Evolutionary conservation across 1,284 basidiomycete species (phyloP), one percentile per base, ranked within the genome.

Genomic region (Pseudozyma tsukubaensis): DNA sequence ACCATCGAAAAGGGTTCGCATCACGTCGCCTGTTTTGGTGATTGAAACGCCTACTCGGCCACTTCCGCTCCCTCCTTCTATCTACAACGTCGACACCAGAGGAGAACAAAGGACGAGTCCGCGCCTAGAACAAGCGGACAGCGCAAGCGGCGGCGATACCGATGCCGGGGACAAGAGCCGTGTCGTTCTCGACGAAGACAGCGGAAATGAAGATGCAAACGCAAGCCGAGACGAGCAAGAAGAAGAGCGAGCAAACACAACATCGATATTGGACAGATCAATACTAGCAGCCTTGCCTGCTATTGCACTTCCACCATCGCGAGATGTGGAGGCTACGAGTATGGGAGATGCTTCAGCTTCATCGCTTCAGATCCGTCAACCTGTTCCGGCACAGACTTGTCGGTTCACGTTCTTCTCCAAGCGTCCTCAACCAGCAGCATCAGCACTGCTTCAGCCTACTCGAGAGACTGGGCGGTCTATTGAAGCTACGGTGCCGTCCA

Each of bases 371-470:
- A 56, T 70, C 14, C 42, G 60, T 8, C 12, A 44, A 3, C 67
- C 67, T 10, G 6, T 63, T 0, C 52, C 67, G 0, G 60, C 43
- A 4, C 5, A 32, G 9, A 69, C 66, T 5, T 70, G 67, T 19
- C 52, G 60, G 5, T 70, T 70, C 43, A 63, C 51, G 8, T 59
- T 70, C 53, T 70, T 70, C 44, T 39, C 50, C 37, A 67, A 54
- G 29, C 59, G 18, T 8, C 34, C 45, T 29, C 59, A 21, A 5
- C 13, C 40, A 16, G 35, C 48, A 14, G 37, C 21, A 6, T 45
- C 21, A 1, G 11, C n/a, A n/a, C n/a, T n/a, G n/a, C n/a, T n/a
- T n/a, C n/a, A n/a, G n/a, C n/a, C n/a, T n/a, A n/a, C n/a, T n/a
- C n/a, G n/a, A n/a, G n/a, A n/a, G n/a, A n/a, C n/a, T n/a, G n/a